Percentiles rank a stretch among this genome's conserved stretches.
phyloP scores from a whole-genome alignment of 148 eudicot genomes.

The Polygonum aviculare region DNA sequence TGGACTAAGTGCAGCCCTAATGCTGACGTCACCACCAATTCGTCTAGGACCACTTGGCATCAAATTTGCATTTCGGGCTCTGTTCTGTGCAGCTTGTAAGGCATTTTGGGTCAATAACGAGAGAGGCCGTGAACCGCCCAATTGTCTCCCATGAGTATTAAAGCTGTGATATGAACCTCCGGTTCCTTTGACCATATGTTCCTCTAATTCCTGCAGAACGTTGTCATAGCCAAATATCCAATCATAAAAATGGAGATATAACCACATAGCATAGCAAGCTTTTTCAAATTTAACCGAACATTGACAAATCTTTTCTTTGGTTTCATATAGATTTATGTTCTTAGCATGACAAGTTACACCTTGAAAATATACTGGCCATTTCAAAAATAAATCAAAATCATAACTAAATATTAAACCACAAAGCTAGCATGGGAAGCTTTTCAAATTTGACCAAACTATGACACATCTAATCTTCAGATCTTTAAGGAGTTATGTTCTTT shows the following conservation, averaged over 20 bases:
- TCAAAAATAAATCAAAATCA: no score
- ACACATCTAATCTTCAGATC: not conserved
- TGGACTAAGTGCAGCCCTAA: constrained; percentile 70
- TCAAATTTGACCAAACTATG: not conserved
- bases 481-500: not conserved
- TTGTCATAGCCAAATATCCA: no score
- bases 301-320: no score
- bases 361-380: no score
- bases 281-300: no score
- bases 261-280: no score
- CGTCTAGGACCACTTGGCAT: constrained; percentile 77
- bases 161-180: constrained; percentile 67
- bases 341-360: no score
- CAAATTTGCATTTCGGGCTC: constrained; percentile 41
- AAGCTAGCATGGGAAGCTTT: not conserved
- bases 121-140: constrained; percentile 74
- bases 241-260: no score
- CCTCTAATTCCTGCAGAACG: constrained; percentile 64
- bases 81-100: constrained; percentile 68
- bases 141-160: constrained; percentile 72
- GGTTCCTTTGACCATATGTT: constrained; percentile 66
- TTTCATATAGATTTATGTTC: no score
- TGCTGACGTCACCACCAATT: constrained; percentile 74
- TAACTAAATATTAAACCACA: not conserved
- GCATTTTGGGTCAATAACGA: constrained; percentile 53